A percentile compares a stretch with the other conserved stretches of the same genome.
phyloP scores from a whole-genome alignment of 2,329 filamentous ascomycete species.

The Penicillium sp. region DNA sequence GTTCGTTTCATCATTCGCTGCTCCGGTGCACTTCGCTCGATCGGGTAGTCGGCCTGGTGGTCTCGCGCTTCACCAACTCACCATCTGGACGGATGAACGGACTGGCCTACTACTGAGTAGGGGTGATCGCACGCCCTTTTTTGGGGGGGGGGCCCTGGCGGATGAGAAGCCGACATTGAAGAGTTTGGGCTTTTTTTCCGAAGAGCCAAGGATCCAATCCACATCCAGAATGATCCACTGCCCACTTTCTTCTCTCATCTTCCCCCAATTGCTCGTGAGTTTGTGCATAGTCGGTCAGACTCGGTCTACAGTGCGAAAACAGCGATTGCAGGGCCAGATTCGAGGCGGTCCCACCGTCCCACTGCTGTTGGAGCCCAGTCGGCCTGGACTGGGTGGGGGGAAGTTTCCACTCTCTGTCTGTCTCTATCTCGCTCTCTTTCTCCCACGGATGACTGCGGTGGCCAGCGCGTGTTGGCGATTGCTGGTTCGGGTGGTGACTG shows the following conservation, averaged over 20 bases:
- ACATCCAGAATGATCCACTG: background rate
- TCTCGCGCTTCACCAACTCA: background rate
- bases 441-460: slow-evolving; percentile 13
- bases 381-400: background rate
- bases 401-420: no score
- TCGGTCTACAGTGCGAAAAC: background rate
- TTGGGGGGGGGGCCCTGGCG: background rate
- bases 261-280: slow-evolving; percentile 1
- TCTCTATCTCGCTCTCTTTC: background rate
- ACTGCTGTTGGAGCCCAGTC: background rate
- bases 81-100: no score
- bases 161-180: background rate
- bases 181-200: slow-evolving; percentile 1
- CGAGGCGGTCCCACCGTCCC: background rate
- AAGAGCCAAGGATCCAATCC: background rate
- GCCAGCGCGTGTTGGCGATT: slow-evolving; percentile 1
- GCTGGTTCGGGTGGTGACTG: no score
- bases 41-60: slow-evolving; percentile 7
- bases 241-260: background rate
- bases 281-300: background rate
- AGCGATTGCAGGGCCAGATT: background rate
- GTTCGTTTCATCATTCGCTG: slow-evolving; percentile 15
- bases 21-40: slow-evolving; percentile 16
- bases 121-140: no score
- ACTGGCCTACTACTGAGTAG: no score